Percentiles rank a stretch among this genome's conserved stretches.
phyloP scores from a whole-genome alignment of 225 moss, liverwort and hornwort genomes.

The Physcomitrellopsis africana region DNA sequence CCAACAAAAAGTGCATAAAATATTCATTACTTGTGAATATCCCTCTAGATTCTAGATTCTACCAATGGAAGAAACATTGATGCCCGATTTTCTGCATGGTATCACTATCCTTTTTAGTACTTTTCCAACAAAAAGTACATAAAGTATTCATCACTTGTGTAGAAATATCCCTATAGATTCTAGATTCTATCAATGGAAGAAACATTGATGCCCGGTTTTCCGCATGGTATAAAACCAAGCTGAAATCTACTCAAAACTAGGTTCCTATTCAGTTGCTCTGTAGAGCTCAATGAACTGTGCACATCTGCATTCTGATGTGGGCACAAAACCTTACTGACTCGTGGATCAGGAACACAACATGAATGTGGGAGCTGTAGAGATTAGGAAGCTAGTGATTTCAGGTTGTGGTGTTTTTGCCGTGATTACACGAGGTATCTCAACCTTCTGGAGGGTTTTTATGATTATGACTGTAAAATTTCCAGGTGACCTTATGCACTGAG shows the following conservation, averaged over 20 bases:
- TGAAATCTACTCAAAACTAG: conserved; percentile 26
- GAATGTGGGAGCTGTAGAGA: no score
- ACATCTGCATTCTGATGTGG: background rate
- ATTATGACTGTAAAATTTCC: background rate
- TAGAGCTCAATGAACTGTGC: background rate
- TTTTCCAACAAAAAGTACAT: no score
- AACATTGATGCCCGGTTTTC: conserved; percentile 21
- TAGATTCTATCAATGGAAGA: background rate
- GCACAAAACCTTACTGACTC: no score
- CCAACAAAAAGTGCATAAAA: no score
- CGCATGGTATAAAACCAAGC: conserved; percentile 9
- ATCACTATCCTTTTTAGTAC: no score
- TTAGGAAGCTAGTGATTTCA: no score
- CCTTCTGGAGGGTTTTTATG: no score
- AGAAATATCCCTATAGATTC: background rate
- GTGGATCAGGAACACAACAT: no score
- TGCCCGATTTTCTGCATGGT: conserved; percentile 39
- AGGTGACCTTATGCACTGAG: background rate
- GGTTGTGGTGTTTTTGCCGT: no score
- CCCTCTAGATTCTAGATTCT: background rate
- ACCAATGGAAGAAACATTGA: no score
- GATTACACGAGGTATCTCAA: no score
- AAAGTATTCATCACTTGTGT: background rate
- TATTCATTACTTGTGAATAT: background rate
- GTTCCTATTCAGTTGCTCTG: background rate